Conservation (phyloP, 2,329 filamentous ascomycete species). For the Myriangium duriaei region DNA sequence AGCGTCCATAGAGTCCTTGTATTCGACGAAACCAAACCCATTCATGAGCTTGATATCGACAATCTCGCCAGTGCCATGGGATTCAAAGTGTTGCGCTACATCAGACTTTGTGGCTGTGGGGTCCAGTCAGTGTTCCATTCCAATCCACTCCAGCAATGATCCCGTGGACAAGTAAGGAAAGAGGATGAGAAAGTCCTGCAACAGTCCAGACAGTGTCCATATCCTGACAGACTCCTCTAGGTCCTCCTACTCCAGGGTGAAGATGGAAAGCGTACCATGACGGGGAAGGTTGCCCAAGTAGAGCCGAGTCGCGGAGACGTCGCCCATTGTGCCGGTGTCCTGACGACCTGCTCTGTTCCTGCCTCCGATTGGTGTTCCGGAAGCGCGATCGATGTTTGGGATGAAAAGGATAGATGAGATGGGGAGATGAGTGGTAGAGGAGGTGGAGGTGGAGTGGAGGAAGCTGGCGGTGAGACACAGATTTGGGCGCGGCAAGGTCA, state of each 20-base stretch:
- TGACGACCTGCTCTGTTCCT: constrained; percentile 13
- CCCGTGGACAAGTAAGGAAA: constrained; percentile 4
- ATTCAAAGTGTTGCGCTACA: constrained; percentile 89
- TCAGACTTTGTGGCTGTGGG: constrained; percentile 85
- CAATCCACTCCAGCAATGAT: constrained; percentile 11
- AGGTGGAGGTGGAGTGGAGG: not conserved
- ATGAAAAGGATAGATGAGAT: too few relatives aligned
- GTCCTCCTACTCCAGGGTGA: constrained; percentile 14
- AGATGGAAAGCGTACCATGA: constrained; percentile 56
- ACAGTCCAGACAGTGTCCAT: constrained; percentile 4
- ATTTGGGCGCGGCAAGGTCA: not conserved
- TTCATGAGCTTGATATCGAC: constrained; percentile 99
- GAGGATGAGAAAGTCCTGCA: constrained; percentile 6
- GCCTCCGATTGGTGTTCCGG: too few relatives aligned
- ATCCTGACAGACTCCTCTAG: constrained; percentile 1
- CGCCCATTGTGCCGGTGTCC: constrained; percentile 54
- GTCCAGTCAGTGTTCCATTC: constrained; percentile 33
- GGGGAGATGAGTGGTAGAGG: constrained; percentile 1
- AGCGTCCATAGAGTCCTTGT: constrained; percentile 96
- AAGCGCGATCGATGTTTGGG: constrained; percentile 1
- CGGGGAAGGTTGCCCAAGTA: constrained; percentile 97
- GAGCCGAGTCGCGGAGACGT: constrained; percentile 88
- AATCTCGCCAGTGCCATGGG: constrained; percentile 92
- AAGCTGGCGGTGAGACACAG: constrained; percentile 4
- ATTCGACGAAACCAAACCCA: constrained; percentile 98